Evolutionary conservation across 257 asterid genomes (phyloP).

Genomic region (Scutellaria barbata): DNA sequence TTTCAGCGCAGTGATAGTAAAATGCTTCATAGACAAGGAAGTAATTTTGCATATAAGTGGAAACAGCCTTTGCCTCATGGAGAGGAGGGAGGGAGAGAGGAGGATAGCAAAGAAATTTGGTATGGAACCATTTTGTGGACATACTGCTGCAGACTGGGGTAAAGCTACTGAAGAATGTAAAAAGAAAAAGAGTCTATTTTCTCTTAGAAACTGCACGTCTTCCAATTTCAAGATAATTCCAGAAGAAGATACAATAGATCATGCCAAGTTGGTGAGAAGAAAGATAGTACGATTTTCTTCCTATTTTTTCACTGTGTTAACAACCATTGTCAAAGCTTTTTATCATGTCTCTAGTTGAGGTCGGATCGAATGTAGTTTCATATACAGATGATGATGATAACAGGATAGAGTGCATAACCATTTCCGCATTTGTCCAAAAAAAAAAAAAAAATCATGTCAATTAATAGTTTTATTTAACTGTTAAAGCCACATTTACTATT

Average conservation of each 20-base stretch:
- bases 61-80: slow-evolving; percentile 20
- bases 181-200: no score
- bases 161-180: no score
- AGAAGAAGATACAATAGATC: slow-evolving; percentile 34
- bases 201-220: slow-evolving; percentile 20
- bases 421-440: no score
- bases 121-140: slow-evolving; percentile 23
- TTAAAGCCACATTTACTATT: no score
- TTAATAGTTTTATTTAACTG: no score
- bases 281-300: slow-evolving; percentile 37
- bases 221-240: slow-evolving; percentile 32
- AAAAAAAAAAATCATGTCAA: no score
- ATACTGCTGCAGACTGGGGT: no score
- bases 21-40: no score
- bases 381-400: slow-evolving; percentile 33
- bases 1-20: no score
- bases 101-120: slow-evolving; percentile 19
- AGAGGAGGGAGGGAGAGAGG: slow-evolving; percentile 35
- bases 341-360: slow-evolving; percentile 21
- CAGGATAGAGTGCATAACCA: no score
- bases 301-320: slow-evolving; percentile 2
- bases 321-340: no score
- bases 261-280: slow-evolving; percentile 30
- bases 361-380: slow-evolving; percentile 21
- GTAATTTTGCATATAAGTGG: slow-evolving; percentile 16